Evolutionary conservation across 177 flowering plant species (phyloP).

Genomic region (Tripterygium wilfordii): DNA sequence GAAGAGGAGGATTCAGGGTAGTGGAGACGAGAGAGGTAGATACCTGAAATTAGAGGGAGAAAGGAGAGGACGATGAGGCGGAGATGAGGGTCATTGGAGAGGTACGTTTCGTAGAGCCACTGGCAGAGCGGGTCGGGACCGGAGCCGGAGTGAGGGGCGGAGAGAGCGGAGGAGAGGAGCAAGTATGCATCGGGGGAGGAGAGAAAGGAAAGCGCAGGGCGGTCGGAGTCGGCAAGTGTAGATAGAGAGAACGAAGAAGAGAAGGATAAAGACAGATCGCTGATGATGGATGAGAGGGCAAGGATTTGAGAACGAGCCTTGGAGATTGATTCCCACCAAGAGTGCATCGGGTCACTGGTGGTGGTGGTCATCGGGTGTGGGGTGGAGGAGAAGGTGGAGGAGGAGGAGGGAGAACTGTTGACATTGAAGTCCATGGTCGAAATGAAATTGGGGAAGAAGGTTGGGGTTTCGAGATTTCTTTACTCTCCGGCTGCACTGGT

Average conservation of each 20-base stretch:
- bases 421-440: background rate
- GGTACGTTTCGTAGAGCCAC: conserved; percentile 96
- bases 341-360: conserved; percentile 43
- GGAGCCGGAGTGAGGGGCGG: conserved; percentile 59
- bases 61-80: conserved; percentile 76
- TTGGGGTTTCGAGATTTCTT: background rate
- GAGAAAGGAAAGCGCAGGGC: conserved; percentile 85
- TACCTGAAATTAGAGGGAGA: conserved; percentile 60
- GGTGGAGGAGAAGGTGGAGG: conserved; percentile 4
- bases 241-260: conserved; percentile 32
- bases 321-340: conserved; percentile 94
- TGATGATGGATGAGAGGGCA: conserved; percentile 52
- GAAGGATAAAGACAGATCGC: conserved; percentile 23
- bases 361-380: background rate
- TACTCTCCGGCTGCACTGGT: too few relatives aligned
- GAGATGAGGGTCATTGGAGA: conserved; percentile 68
- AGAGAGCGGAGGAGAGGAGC: conserved; percentile 49
- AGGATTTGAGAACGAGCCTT: conserved; percentile 75
- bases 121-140: conserved; percentile 85
- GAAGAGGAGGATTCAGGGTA: conserved; percentile 20
- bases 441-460: conserved; percentile 5
- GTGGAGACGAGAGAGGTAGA: conserved; percentile 70
- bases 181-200: conserved; percentile 49
- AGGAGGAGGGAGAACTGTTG: conserved; percentile 15
- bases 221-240: conserved; percentile 81